Percentiles rank a stretch among this genome's conserved stretches.
phyloP scores from a whole-genome alignment of 257 asterid species.

The Forsythia suspensa region DNA sequence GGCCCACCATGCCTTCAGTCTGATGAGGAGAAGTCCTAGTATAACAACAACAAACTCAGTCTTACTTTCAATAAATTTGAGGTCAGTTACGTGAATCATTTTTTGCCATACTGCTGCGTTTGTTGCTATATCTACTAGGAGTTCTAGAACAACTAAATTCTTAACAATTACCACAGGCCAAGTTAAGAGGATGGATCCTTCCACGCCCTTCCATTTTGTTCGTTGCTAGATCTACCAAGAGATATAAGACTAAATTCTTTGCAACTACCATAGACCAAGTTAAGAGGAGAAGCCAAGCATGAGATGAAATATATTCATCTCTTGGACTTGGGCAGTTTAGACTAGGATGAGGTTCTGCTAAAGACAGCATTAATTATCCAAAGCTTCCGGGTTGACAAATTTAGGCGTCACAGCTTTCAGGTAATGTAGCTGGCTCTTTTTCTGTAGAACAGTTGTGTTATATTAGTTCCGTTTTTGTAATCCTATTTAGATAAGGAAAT shows the following conservation, averaged over 20 bases:
- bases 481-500: constrained; percentile 27
- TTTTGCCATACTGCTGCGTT: not conserved
- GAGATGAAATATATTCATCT: not conserved
- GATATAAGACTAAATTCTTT: not conserved
- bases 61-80: not conserved
- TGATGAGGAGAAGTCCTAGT: constrained; percentile 79
- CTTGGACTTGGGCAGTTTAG: constrained; percentile 11
- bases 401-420: constrained; percentile 1
- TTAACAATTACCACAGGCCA: not conserved
- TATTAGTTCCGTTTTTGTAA: constrained; percentile 7
- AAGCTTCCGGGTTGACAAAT: not conserved
- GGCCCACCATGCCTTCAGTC: constrained; percentile 70
- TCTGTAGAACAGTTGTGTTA: constrained; percentile 24
- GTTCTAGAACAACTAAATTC: not conserved
- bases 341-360: constrained; percentile 27
- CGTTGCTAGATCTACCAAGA: not conserved
- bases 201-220: not conserved
- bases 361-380: not conserved
- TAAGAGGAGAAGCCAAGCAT: not conserved
- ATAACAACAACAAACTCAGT: constrained; percentile 7
- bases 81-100: not conserved
- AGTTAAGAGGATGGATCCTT: not conserved
- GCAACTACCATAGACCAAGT: not conserved
- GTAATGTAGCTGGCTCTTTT: constrained; percentile 23
- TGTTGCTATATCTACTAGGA: not conserved